These are phyloP conservation scores for Phalaenopsis aphrodite DNA, from an alignment of 106 monocot species.

Conservation along the genomic window DNA sequence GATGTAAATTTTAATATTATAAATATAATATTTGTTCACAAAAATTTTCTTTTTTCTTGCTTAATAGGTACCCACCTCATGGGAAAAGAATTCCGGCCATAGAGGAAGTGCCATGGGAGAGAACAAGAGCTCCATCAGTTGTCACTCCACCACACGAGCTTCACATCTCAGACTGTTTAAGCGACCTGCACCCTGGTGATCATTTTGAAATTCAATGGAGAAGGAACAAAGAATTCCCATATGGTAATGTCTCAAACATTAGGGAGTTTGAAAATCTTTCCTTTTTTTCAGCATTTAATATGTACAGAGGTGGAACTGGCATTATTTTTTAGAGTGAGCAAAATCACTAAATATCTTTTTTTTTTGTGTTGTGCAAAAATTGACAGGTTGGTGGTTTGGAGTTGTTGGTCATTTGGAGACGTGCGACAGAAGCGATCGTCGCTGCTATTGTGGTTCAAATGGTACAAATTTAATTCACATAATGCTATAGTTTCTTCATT, in stretches of 20 bases:
- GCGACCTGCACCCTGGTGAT: slow-evolving; percentile 57
- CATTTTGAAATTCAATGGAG: slow-evolving; percentile 93
- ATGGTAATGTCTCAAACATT: slow-evolving; percentile 23
- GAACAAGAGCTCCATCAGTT: slow-evolving; percentile 57
- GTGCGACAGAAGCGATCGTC: slow-evolving; percentile 49
- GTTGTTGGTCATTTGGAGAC: slow-evolving; percentile 72
- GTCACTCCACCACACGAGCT: slow-evolving; percentile 59
- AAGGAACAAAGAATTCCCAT: slow-evolving; percentile 79
- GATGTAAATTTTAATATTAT: too few species aligned
- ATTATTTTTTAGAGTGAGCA: too few species aligned
- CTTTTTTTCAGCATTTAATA: too few species aligned
- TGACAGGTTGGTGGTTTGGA: slow-evolving; percentile 95
- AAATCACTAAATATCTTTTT: too few species aligned
- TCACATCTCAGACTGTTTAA: slow-evolving; percentile 56
- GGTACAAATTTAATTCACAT: slow-evolving; percentile 19
- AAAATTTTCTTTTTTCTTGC: neutral
- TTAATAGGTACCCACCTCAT: slow-evolving; percentile 70
- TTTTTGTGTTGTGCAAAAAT: slow-evolving; percentile 5
- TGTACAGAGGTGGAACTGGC: too few species aligned
- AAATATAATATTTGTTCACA: too few species aligned
- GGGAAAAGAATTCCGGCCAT: slow-evolving; percentile 35
- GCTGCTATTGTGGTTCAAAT: slow-evolving; percentile 50
- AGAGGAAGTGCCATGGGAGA: slow-evolving; percentile 81
- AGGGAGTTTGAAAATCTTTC: neutral
- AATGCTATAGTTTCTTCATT: too few species aligned